phyloP scores from a whole-genome alignment of 371 early-diverging fungal genomes.

The Lichtheimia ornata region DNA sequence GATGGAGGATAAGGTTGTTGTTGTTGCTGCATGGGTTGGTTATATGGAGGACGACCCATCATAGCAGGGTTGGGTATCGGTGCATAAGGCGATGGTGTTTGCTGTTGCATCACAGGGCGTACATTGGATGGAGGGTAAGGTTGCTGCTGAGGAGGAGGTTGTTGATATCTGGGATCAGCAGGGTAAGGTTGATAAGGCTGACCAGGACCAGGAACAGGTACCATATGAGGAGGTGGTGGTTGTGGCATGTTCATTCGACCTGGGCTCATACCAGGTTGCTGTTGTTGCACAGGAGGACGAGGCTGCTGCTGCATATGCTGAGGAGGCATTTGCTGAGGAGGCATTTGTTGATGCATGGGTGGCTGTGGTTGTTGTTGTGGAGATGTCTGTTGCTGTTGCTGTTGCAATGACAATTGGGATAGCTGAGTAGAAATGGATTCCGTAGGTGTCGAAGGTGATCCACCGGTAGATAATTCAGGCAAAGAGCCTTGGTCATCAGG shows the following conservation, averaged over 20 bases:
- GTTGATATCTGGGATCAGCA: slow-evolving; percentile 12
- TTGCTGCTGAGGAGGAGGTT: slow-evolving; percentile 26
- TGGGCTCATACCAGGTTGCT: not conserved
- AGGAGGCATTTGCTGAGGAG: no score
- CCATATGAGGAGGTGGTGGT: slow-evolving; percentile 20
- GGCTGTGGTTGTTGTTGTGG: no score
- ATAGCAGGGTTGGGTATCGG: slow-evolving; percentile 26
- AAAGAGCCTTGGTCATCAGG: slow-evolving; percentile 11
- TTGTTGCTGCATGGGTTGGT: slow-evolving; percentile 10
- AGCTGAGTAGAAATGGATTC: not conserved
- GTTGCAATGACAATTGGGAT: not conserved
- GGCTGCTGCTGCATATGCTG: no score
- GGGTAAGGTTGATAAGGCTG: slow-evolving; percentile 19
- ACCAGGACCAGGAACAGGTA: slow-evolving; percentile 11
- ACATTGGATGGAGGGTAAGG: slow-evolving; percentile 13
- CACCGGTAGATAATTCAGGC: slow-evolving; percentile 13
- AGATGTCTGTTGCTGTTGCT: not conserved
- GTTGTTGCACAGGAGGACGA: not conserved
- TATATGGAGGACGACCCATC: slow-evolving; percentile 14
- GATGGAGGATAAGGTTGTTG: slow-evolving; percentile 7
- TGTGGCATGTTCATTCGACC: slow-evolving; percentile 19
- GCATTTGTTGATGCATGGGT: no score
- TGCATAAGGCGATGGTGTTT: slow-evolving; percentile 12
- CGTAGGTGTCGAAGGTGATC: not conserved
- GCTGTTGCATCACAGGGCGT: slow-evolving; percentile 13